Conservation (phyloP, 768 basidiomycete species). For the Auriculariales sp. region DNA sequence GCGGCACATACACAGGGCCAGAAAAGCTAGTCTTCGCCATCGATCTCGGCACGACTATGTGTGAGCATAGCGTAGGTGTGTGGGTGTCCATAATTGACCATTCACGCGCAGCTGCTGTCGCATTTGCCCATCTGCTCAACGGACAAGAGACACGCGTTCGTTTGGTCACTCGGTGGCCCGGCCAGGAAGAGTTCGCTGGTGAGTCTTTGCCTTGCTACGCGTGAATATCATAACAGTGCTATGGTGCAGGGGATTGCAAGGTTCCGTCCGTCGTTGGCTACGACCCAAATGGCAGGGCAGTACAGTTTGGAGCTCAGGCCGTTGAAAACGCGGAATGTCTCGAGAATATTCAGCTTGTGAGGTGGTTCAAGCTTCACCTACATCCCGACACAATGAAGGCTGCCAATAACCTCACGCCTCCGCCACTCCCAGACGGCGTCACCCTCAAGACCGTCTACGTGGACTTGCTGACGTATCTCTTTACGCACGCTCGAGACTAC, state of each 20-base stretch:
- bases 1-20: neutral
- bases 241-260: neutral
- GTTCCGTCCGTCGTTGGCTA: neutral
- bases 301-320: neutral
- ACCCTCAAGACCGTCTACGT: neutral
- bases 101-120: neutral
- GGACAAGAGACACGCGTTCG: neutral
- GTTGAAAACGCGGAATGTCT: neutral
- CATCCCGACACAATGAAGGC: neutral
- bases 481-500: constrained; percentile 19
- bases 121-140: neutral
- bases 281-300: neutral
- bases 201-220: neutral
- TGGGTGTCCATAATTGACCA: neutral
- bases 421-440: neutral
- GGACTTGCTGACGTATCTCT: constrained; percentile 1
- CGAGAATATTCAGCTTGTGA: neutral
- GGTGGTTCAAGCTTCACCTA: neutral
- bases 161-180: neutral
- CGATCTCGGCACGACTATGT: neutral
- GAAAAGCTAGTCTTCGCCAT: neutral
- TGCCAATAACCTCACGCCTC: neutral
- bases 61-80: neutral
- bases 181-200: neutral
- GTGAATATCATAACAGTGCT: neutral